Evolutionary conservation across 2,329 filamentous ascomycete species (phyloP).

Genomic region (Phialocephala subalpina): DNA sequence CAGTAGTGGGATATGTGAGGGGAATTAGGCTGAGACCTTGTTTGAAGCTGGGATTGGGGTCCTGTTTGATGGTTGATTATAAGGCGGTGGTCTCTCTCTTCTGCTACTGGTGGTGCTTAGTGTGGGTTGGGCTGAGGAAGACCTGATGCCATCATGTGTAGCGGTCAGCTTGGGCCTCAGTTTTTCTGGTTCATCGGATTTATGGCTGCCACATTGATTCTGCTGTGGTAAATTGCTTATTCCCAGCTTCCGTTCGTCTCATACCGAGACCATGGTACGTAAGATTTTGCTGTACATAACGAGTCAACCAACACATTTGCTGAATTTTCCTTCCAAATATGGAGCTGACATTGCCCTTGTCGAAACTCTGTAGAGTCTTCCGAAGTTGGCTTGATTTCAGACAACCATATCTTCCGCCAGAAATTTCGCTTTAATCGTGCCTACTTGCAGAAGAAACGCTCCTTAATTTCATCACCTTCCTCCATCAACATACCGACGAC

Average conservation of each 20-base stretch:
- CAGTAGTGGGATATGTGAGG: conserved; percentile 23
- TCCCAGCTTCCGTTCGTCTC: neutral
- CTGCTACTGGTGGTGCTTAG: neutral
- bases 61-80: conserved; percentile 32
- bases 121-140: conserved; percentile 4
- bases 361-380: too few species aligned
- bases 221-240: neutral
- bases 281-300: neutral
- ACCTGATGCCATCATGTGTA: neutral
- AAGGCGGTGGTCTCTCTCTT: neutral
- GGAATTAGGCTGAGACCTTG: conserved; percentile 10
- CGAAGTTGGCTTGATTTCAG: neutral
- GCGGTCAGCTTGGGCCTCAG: conserved; percentile 1
- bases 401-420: neutral
- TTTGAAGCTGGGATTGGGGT: conserved; percentile 9
- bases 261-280: neutral
- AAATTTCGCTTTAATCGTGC: neutral
- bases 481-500: neutral
- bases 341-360: neutral
- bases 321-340: neutral
- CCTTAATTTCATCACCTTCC: neutral
- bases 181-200: neutral
- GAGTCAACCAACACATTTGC: neutral
- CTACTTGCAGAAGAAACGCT: neutral
- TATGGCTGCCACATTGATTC: neutral